Evolutionary conservation across 1,139 yeast species (phyloP).

Genomic region (Hanseniaspora sp.): DNA sequence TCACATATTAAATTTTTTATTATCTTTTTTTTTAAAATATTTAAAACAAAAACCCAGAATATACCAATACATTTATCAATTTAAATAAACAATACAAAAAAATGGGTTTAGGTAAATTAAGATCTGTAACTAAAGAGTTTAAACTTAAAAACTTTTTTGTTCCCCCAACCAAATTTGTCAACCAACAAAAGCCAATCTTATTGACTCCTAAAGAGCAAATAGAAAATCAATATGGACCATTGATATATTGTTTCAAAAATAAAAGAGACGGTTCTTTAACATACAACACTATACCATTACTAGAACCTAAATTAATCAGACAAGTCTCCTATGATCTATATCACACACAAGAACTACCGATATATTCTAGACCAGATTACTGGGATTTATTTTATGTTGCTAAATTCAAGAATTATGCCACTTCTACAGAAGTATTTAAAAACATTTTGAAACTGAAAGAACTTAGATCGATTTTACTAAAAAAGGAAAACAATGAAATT

Average conservation of each 20-base stretch:
- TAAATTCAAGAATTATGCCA: conserved; percentile 50
- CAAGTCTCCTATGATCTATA: conserved; percentile 26
- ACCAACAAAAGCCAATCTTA: conserved; percentile 2
- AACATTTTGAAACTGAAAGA: conserved; percentile 64
- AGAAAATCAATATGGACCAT: conserved; percentile 50
- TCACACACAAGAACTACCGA: conserved; percentile 37
- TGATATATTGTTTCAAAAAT: conserved; percentile 71
- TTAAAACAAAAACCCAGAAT: neutral
- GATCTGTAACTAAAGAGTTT: neutral
- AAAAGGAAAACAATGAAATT: conserved; percentile 52
- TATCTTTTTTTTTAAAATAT: too few species aligned
- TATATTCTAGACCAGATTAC: conserved; percentile 60
- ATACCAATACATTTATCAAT: neutral
- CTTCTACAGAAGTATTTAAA: conserved; percentile 64
- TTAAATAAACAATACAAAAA: neutral
- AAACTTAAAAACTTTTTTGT: conserved; percentile 3
- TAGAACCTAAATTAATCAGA: conserved; percentile 54
- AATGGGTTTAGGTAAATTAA: neutral
- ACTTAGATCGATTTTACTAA: conserved; percentile 52
- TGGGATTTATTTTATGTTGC: conserved; percentile 91
- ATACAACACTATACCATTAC: conserved; percentile 73
- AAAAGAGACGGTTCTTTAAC: conserved; percentile 80
- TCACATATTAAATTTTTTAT: too few species aligned
- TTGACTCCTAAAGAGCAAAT: neutral
- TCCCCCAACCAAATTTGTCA: neutral